phyloP scores from a whole-genome alignment of 192 early-diverging fungal species.

The Piromyces sp. region DNA sequence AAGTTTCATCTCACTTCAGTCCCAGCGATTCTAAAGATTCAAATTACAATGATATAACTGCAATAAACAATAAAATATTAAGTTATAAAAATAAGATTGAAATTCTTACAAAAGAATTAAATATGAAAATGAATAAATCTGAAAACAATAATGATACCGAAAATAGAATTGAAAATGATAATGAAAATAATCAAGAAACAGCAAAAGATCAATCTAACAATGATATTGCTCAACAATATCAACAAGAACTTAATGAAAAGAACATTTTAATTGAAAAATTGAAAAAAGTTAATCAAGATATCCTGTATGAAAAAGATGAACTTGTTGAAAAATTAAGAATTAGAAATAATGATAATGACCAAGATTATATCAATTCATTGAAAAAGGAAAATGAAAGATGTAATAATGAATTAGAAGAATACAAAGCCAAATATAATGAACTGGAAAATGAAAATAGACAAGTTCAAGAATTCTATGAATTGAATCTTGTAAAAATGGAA shows the following conservation, averaged over 20 bases:
- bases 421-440: background rate
- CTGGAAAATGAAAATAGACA: background rate
- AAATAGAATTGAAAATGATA: background rate
- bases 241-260: background rate
- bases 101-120: background rate
- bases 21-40: background rate
- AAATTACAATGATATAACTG: background rate
- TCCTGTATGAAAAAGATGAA: background rate
- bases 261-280: background rate
- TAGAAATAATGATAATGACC: background rate
- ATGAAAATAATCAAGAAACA: background rate
- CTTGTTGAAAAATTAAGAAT: background rate
- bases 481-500: background rate
- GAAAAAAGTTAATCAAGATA: background rate
- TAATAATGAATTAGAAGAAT: background rate
- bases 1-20: background rate
- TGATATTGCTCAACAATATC: background rate
- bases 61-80: background rate
- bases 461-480: background rate
- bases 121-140: background rate
- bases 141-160: background rate
- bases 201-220: background rate
- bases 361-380: background rate
- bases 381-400: background rate
- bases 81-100: background rate